A percentile compares a stretch with the other conserved stretches of the same genome.
Conservation (phyloP, 139 green algal genomes). For the Ulvella scutata region DNA sequence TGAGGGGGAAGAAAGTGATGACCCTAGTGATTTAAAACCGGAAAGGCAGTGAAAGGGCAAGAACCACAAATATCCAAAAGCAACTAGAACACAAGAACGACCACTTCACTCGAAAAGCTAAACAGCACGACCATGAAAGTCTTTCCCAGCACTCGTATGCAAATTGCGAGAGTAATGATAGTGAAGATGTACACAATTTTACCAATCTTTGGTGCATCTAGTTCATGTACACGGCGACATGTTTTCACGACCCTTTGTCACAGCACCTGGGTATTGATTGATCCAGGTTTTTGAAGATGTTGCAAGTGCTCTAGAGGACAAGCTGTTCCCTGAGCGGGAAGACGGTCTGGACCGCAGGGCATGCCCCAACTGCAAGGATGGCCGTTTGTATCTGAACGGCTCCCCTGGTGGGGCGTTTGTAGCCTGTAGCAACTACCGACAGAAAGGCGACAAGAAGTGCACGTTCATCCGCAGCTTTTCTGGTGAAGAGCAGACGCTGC, state of each 20-base stretch:
- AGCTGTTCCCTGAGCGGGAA: neutral
- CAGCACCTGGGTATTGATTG: neutral
- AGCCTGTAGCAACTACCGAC: neutral
- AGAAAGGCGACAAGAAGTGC: neutral
- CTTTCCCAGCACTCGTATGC: neutral
- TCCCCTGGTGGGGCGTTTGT: neutral
- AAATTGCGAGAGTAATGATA: neutral
- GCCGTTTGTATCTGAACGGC: conserved; percentile 25
- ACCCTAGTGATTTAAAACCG: neutral
- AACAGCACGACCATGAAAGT: neutral
- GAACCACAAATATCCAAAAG: neutral
- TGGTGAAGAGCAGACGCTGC: neutral
- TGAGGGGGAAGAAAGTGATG: neutral
- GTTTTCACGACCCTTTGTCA: neutral
- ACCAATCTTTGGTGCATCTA: neutral
- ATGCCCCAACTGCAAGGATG: conserved; percentile 35
- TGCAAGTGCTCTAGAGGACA: neutral
- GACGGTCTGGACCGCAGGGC: conserved; percentile 11
- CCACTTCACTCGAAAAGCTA: neutral
- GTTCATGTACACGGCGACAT: neutral
- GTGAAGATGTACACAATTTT: too few species aligned
- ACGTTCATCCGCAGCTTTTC: neutral
- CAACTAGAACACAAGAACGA: neutral
- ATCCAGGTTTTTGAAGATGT: neutral
- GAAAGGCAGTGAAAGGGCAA: neutral